Percentiles rank a stretch among this genome's conserved stretches.
Conservation (phyloP, 495 filamentous ascomycete species). For the Extremus antarcticus region DNA sequence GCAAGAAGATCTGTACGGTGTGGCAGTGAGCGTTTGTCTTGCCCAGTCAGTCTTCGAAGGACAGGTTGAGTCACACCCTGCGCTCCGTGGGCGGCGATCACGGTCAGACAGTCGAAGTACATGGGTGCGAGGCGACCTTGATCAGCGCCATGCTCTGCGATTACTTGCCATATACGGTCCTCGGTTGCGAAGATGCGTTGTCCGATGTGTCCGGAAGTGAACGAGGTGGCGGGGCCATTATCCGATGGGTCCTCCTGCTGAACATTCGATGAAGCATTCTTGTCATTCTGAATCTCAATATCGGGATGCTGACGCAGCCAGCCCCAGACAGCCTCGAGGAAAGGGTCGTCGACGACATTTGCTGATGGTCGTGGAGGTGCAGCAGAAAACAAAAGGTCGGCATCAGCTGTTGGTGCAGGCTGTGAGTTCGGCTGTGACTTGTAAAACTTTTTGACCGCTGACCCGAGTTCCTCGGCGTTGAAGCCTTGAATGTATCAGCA, state of each 20-base stretch:
- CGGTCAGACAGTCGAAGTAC: constrained; percentile 66
- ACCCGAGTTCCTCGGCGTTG: background rate
- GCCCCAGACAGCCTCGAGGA: constrained; percentile 6
- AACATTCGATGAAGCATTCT: background rate
- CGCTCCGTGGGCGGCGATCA: constrained; percentile 62
- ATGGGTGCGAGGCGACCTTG: constrained; percentile 50
- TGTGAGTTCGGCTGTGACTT: background rate
- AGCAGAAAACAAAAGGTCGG: constrained; percentile 1
- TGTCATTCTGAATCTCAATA: constrained; percentile 1
- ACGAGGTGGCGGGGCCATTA: background rate
- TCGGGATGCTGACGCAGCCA: constrained; percentile 12
- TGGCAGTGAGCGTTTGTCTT: constrained; percentile 84
- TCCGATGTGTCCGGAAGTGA: background rate
- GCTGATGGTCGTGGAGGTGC: background rate
- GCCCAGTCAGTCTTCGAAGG: constrained; percentile 60
- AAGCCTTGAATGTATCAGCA: too few species aligned
- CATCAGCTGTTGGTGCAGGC: background rate
- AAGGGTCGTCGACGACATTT: background rate
- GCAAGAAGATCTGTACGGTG: constrained; percentile 65
- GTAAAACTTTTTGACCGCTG: background rate
- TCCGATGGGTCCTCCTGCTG: background rate
- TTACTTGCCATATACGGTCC: constrained; percentile 62
- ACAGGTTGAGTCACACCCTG: constrained; percentile 71
- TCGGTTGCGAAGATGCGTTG: constrained; percentile 22
- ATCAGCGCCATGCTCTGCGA: constrained; percentile 73